Conservation (phyloP, 2,329 filamentous ascomycete genomes). For the Bretziella fagacearum region DNA sequence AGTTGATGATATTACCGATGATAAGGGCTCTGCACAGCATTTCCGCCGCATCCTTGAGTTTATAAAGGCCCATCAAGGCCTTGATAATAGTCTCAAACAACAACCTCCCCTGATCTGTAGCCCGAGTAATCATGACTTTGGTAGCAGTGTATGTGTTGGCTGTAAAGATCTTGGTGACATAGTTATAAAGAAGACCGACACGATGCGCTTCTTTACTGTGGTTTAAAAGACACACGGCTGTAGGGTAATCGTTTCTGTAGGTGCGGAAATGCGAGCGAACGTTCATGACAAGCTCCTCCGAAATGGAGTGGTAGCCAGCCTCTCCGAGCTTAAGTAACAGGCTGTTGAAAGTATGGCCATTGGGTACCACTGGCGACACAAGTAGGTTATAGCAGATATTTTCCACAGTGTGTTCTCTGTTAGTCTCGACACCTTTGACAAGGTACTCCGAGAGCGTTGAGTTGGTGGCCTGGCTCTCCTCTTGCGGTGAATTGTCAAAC, state of each 20-base stretch:
- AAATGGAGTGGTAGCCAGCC: slow-evolving; percentile 31
- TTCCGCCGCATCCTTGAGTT: slow-evolving; percentile 27
- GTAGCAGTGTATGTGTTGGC: not conserved
- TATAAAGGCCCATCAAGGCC: slow-evolving; percentile 31
- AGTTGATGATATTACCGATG: slow-evolving; percentile 21
- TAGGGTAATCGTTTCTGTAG: slow-evolving; percentile 9
- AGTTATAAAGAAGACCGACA: slow-evolving; percentile 11
- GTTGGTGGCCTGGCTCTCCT: slow-evolving; percentile 2
- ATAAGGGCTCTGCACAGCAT: slow-evolving; percentile 27
- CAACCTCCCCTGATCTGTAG: slow-evolving; percentile 6
- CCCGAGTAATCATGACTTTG: not conserved
- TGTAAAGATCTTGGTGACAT: slow-evolving; percentile 8
- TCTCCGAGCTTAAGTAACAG: slow-evolving; percentile 50
- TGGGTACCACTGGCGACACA: slow-evolving; percentile 41
- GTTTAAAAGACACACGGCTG: slow-evolving; percentile 11
- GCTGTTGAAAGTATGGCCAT: slow-evolving; percentile 52
- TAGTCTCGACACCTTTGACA: slow-evolving; percentile 5
- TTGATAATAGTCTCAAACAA: slow-evolving; percentile 31
- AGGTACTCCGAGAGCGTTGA: slow-evolving; percentile 10
- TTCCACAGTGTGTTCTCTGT: slow-evolving; percentile 18
- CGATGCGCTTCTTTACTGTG: slow-evolving; percentile 12
- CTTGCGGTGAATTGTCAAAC: not conserved
- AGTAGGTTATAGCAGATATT: slow-evolving; percentile 51
- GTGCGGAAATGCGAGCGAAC: slow-evolving; percentile 13
- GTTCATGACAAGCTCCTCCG: slow-evolving; percentile 27